Conservation (phyloP, 106 monocot species). For the Dioscorea dumetorum region DNA sequence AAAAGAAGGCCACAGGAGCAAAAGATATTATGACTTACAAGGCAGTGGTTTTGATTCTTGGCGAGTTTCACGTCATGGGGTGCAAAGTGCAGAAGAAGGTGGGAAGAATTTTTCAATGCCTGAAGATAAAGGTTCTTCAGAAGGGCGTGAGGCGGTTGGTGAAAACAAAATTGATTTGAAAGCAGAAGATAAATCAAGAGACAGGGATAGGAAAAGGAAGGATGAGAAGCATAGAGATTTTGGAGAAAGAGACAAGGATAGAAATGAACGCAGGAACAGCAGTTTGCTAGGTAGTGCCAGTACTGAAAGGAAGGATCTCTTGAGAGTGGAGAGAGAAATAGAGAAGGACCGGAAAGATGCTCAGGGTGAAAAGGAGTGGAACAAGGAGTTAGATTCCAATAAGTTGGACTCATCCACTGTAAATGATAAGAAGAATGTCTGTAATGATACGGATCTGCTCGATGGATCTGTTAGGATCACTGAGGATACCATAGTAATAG, state of each 20-base stretch:
- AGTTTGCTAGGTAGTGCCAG: conserved; percentile 19
- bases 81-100: conserved; percentile 33
- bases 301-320: conserved; percentile 35
- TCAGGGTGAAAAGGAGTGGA: conserved; percentile 47
- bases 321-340: conserved; percentile 46
- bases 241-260: conserved; percentile 62
- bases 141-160: conserved; percentile 55
- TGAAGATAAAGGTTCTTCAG: conserved; percentile 36
- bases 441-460: conserved; percentile 20
- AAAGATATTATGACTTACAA: conserved; percentile 38
- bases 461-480: conserved; percentile 35
- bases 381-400: conserved; percentile 33
- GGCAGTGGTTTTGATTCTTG: conserved; percentile 42
- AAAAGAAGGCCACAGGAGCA: conserved; percentile 48
- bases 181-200: conserved; percentile 58
- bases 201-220: conserved; percentile 71
- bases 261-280: conserved; percentile 37
- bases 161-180: conserved; percentile 66
- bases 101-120: conserved; percentile 23
- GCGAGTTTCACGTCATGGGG: conserved; percentile 28
- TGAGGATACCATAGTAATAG: conserved; percentile 33
- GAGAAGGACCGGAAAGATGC: conserved; percentile 56
- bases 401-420: conserved; percentile 32
- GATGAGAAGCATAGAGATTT: conserved; percentile 64
- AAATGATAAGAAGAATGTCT: conserved; percentile 42